phyloP scores from a whole-genome alignment of 1,139 yeast genomes.

The Torulaspora pretoriensis region DNA sequence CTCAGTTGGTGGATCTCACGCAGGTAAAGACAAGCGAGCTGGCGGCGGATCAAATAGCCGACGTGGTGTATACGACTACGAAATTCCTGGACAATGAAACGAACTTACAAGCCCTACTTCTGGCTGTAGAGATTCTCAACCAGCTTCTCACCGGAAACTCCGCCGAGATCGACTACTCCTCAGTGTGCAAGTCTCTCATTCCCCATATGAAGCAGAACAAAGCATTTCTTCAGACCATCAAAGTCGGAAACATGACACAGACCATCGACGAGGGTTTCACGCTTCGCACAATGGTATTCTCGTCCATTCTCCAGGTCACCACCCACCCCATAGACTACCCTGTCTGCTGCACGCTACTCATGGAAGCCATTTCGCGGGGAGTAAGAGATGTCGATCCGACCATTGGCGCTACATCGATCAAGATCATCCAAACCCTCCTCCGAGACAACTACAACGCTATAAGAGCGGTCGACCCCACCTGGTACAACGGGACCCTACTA shows the following conservation, averaged over 20 bases:
- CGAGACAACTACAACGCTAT: constrained; percentile 8
- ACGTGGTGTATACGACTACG: not conserved
- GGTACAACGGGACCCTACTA: constrained; percentile 10
- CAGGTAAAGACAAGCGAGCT: constrained; percentile 2
- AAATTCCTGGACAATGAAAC: constrained; percentile 1
- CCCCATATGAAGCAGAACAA: constrained; percentile 17
- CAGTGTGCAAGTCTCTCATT: constrained; percentile 6
- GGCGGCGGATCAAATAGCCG: not conserved
- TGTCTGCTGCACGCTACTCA: constrained; percentile 3
- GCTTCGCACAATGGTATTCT: constrained; percentile 15
- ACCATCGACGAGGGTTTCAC: constrained; percentile 21
- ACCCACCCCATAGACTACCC: constrained; percentile 3
- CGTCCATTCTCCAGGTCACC: constrained; percentile 13
- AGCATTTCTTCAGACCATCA: constrained; percentile 20
- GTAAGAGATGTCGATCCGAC: constrained; percentile 11
- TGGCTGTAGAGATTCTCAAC: constrained; percentile 7
- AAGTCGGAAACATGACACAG: constrained; percentile 28
- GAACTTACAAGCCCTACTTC: not conserved
- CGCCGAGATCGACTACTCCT: constrained; percentile 3
- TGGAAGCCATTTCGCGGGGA: constrained; percentile 14
- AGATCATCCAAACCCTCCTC: constrained; percentile 3
- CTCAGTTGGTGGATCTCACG: not conserved
- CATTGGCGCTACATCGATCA: constrained; percentile 2
- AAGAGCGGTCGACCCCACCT: constrained; percentile 10
- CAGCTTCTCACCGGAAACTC: constrained; percentile 4